Conservation (phyloP, 1,139 yeast species). For the Martiniozyma asiatica region DNA sequence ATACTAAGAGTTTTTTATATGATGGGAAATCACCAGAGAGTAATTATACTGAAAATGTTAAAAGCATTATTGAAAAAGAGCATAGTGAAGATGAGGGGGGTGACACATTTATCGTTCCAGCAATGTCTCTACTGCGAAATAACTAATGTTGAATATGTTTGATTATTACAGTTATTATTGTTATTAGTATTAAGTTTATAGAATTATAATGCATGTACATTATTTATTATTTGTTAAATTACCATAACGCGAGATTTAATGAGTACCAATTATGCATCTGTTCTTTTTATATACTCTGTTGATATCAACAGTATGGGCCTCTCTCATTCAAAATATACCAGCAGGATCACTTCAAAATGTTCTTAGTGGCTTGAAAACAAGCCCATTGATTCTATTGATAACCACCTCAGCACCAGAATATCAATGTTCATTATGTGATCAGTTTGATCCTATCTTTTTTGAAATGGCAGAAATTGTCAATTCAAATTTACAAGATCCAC, state of each 20-base stretch:
- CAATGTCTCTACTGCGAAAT: no score
- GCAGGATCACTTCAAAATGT: slow-evolving; percentile 13
- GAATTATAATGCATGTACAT: no score
- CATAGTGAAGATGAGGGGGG: slow-evolving; percentile 1
- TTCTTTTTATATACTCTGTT: no score
- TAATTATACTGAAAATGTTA: not conserved
- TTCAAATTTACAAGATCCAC: slow-evolving; percentile 24
- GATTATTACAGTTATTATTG: no score
- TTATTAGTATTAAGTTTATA: no score
- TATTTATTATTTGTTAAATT: no score
- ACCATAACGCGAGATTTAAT: no score
- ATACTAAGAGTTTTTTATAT: slow-evolving; percentile 30
- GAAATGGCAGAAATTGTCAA: slow-evolving; percentile 36
- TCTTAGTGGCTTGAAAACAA: slow-evolving; percentile 27
- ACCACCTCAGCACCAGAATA: slow-evolving; percentile 30
- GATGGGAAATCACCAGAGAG: slow-evolving; percentile 33
- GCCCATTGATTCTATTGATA: slow-evolving; percentile 31
- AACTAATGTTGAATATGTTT: no score
- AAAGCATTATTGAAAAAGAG: not conserved
- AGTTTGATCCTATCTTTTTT: slow-evolving; percentile 28
- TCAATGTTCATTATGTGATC: slow-evolving; percentile 31
- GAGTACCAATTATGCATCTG: no score
- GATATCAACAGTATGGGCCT: no score
- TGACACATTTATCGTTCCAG: no score
- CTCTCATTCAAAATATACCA: no score